Percentiles rank a stretch among this genome's conserved stretches.
These are phyloP conservation scores for Verticillium longisporum DNA, from an alignment of 2,329 filamentous ascomycete species.

Conservation along the genomic window DNA sequence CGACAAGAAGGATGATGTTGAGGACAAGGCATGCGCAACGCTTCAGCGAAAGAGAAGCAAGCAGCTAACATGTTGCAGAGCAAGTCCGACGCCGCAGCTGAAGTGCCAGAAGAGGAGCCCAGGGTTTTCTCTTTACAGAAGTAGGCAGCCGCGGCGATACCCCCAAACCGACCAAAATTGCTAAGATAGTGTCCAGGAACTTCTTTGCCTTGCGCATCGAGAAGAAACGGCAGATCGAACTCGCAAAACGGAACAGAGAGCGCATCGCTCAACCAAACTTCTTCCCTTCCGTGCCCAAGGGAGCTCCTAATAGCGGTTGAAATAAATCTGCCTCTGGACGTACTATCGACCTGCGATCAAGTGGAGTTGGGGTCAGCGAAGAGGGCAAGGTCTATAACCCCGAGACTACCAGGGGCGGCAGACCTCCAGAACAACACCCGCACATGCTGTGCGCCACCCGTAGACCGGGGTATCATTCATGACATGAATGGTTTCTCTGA, in stretches of 20 bases:
- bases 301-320: conserved; percentile 29
- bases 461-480: neutral
- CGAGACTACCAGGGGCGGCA: neutral
- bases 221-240: conserved; percentile 69
- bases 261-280: conserved; percentile 68
- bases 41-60: neutral
- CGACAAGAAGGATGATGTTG: conserved; percentile 25
- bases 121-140: conserved; percentile 60
- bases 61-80: conserved; percentile 22
- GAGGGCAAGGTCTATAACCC: neutral
- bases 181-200: conserved; percentile 39
- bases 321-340: neutral
- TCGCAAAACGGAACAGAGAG: conserved; percentile 75
- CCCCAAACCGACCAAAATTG: neutral
- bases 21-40: conserved; percentile 28
- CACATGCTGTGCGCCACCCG: neutral
- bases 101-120: conserved; percentile 56
- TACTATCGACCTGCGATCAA: neutral
- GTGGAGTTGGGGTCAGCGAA: neutral
- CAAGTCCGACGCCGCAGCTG: conserved; percentile 22
- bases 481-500: no score
- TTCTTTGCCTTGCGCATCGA: conserved; percentile 85
- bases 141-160: neutral
- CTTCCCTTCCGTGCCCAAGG: conserved; percentile 80
- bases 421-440: neutral